Percentiles rank a stretch among this genome's conserved stretches.
These are phyloP conservation scores for Sanghuangporus weigelae DNA, from an alignment of 1,284 basidiomycete species.

Conservation along the genomic window DNA sequence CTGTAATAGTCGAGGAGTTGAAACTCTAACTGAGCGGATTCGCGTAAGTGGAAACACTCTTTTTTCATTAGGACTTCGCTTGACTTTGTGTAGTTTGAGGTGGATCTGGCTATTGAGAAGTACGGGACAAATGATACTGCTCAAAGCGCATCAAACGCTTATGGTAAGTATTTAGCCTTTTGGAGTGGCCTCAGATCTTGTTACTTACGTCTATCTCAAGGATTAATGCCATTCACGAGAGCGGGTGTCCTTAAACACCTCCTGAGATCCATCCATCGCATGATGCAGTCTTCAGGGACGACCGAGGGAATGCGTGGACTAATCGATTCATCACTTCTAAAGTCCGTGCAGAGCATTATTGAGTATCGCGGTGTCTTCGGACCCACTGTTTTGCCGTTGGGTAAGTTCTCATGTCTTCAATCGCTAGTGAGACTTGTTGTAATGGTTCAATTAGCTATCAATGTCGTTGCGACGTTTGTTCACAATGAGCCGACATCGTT, in stretches of 20 bases:
- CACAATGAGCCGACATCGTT: slow-evolving; percentile 99
- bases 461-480: slow-evolving; percentile 96
- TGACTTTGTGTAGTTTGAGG: slow-evolving; percentile 55
- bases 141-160: slow-evolving; percentile 48
- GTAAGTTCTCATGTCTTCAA: slow-evolving; percentile 35
- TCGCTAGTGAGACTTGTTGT: neutral
- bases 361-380: slow-evolving; percentile 83
- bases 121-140: slow-evolving; percentile 39
- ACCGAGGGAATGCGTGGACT: slow-evolving; percentile 92
- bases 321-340: slow-evolving; percentile 86
- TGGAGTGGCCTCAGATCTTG: neutral
- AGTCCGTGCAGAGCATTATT: slow-evolving; percentile 87
- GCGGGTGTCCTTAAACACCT: slow-evolving; percentile 82
- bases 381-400: slow-evolving; percentile 77
- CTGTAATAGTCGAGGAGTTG: slow-evolving; percentile 80
- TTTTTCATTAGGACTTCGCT: neutral
- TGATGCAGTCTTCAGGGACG: slow-evolving; percentile 95
- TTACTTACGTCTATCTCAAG: slow-evolving; percentile 28
- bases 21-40: slow-evolving; percentile 81
- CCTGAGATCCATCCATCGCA: slow-evolving; percentile 90
- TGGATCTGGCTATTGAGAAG: slow-evolving; percentile 61
- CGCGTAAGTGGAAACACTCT: slow-evolving; percentile 46
- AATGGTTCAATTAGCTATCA: slow-evolving; percentile 63
- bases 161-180: slow-evolving; percentile 38
- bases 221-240: slow-evolving; percentile 60